Evolutionary conservation across 2,329 filamentous ascomycete genomes (phyloP).

Genomic region (Pseudogymnoascus sp.): DNA sequence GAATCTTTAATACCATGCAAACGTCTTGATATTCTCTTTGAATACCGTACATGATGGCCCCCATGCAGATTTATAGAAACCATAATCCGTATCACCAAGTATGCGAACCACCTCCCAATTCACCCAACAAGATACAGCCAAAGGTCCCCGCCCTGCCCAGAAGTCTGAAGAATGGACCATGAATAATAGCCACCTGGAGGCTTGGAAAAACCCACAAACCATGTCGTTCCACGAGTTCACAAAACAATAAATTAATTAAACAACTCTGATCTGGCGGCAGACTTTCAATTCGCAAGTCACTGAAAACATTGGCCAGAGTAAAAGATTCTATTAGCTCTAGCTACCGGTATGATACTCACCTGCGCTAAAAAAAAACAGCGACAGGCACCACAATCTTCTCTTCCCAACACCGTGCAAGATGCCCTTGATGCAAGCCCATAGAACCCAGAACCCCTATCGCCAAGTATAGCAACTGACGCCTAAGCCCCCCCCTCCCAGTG

Average conservation of each 20-base stretch:
- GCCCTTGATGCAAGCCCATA: not conserved
- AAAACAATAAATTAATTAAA: not conserved
- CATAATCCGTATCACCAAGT: not conserved
- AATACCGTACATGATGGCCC: not conserved
- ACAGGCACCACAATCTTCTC: not conserved
- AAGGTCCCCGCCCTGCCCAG: not conserved
- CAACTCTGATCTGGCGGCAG: not conserved
- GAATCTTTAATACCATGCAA: not conserved
- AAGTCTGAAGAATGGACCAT: not conserved
- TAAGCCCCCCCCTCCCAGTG: not conserved
- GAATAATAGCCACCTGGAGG: not conserved
- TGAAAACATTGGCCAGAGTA: not conserved
- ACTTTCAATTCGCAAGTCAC: not conserved
- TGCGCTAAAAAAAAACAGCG: not conserved
- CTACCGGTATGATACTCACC: not conserved
- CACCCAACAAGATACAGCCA: not conserved
- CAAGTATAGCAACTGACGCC: not conserved
- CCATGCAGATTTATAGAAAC: not conserved
- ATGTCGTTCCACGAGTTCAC: not conserved
- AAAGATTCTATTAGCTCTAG: not conserved
- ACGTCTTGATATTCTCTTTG: not conserved
- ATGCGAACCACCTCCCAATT: not conserved
- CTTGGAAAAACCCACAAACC: not conserved
- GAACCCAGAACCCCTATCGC: not conserved
- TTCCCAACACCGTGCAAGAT: not conserved